phyloP scores from a whole-genome alignment of 1,139 yeast species.

The Suhomyces guaymorum region DNA sequence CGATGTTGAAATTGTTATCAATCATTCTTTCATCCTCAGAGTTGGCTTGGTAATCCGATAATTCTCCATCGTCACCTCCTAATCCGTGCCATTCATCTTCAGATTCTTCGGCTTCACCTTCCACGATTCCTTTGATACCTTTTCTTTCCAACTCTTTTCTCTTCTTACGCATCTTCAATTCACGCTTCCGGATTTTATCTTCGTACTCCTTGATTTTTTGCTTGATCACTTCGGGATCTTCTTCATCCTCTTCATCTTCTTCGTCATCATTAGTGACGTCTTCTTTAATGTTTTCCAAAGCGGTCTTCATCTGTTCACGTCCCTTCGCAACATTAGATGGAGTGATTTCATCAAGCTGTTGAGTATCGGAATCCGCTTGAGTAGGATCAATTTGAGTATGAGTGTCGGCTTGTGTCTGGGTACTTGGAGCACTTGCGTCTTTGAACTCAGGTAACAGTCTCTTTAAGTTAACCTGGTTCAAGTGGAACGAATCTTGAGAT shows the following conservation, averaged over 20 bases:
- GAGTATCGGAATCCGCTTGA: slow-evolving; percentile 17
- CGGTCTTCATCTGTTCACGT: slow-evolving; percentile 19
- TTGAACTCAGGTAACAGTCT: slow-evolving; percentile 25
- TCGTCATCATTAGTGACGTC: slow-evolving; percentile 21
- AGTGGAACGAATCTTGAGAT: slow-evolving; percentile 12
- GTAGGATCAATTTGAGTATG: slow-evolving; percentile 17
- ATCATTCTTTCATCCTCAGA: slow-evolving; percentile 82
- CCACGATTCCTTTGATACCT: slow-evolving; percentile 57
- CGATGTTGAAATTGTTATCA: slow-evolving; percentile 66
- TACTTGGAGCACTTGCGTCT: slow-evolving; percentile 16
- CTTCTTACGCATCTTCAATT: slow-evolving; percentile 37
- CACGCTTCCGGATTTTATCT: slow-evolving; percentile 40
- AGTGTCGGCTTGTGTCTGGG: slow-evolving; percentile 12
- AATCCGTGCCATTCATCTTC: slow-evolving; percentile 95
- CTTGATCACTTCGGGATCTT: slow-evolving; percentile 29
- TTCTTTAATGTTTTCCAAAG: slow-evolving; percentile 15
- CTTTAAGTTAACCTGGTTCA: slow-evolving; percentile 7
- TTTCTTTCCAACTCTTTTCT: slow-evolving; percentile 52
- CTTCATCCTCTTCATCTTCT: slow-evolving; percentile 25
- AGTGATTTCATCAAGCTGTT: slow-evolving; percentile 19
- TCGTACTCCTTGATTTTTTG: slow-evolving; percentile 38
- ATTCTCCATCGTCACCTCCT: slow-evolving; percentile 81
- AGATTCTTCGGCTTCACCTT: slow-evolving; percentile 92
- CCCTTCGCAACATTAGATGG: slow-evolving; percentile 31
- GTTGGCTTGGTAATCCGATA: slow-evolving; percentile 57